These are phyloP conservation scores for Cubamyces lactineus DNA, from an alignment of 768 basidiomycete genomes.

Conservation along the genomic window DNA sequence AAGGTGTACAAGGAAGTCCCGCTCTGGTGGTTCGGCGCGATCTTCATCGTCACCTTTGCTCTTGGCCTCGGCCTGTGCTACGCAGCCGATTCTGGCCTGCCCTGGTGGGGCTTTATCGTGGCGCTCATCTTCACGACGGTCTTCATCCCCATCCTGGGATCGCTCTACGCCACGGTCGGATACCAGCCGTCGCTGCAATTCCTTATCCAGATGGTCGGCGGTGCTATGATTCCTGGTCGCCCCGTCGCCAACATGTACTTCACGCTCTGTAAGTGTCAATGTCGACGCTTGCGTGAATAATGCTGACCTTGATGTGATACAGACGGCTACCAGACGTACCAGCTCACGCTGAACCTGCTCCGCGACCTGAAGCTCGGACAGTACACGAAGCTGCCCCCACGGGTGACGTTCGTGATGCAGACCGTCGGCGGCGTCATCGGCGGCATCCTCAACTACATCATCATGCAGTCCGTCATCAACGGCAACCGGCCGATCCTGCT, in stretches of 20 bases:
- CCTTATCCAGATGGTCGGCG: slow-evolving; percentile 54
- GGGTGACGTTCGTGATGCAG: slow-evolving; percentile 63
- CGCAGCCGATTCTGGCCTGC: slow-evolving; percentile 52
- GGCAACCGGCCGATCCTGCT: slow-evolving; percentile 48
- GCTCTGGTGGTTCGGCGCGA: slow-evolving; percentile 50
- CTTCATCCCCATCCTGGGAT: slow-evolving; percentile 56
- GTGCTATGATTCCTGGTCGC: slow-evolving; percentile 50
- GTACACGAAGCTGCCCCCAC: slow-evolving; percentile 63
- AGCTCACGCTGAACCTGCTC: slow-evolving; percentile 38
- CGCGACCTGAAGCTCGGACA: slow-evolving; percentile 61
- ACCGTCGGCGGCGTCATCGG: slow-evolving; percentile 57
- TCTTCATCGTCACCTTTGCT: slow-evolving; percentile 45
- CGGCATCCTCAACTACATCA: slow-evolving; percentile 42
- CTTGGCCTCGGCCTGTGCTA: slow-evolving; percentile 58
- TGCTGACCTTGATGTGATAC: not conserved
- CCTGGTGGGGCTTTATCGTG: slow-evolving; percentile 55
- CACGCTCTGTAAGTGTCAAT: slow-evolving; percentile 10
- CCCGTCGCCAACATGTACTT: slow-evolving; percentile 53
- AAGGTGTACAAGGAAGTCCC: slow-evolving; percentile 46
- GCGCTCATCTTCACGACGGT: slow-evolving; percentile 53
- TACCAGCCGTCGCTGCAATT: slow-evolving; percentile 39
- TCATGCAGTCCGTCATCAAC: slow-evolving; percentile 40
- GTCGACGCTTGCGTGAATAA: no score
- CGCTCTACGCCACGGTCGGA: slow-evolving; percentile 51
- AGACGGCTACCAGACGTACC: slow-evolving; percentile 45